A percentile compares a stretch with the other conserved stretches of the same genome.
Evolutionary conservation across 257 asterid species (phyloP).

Genomic region (Scutellaria galericulata): DNA sequence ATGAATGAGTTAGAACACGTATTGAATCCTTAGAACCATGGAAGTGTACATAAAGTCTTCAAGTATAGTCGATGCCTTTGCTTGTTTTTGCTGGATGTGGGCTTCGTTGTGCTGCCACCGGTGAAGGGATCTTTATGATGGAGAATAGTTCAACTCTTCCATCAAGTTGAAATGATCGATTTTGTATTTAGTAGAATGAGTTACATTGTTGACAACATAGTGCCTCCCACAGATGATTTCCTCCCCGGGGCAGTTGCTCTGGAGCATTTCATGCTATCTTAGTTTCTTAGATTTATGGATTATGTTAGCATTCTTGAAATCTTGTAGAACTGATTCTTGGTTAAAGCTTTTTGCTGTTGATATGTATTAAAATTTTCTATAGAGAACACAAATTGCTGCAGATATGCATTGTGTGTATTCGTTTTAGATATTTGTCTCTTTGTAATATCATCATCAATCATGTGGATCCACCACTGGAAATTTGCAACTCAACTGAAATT

Average conservation of each 20-base stretch:
- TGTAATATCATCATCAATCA: no score
- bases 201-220: slow-evolving; percentile 13
- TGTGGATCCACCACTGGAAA: no score
- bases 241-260: neutral
- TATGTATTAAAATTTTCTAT: neutral
- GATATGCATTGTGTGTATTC: no score
- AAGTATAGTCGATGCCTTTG: slow-evolving; percentile 16
- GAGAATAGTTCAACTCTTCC: neutral
- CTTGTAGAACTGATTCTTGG: neutral
- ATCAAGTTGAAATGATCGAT: neutral
- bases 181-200: slow-evolving; percentile 13
- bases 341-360: neutral
- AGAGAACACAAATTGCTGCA: no score
- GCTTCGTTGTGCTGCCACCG: slow-evolving; percentile 3
- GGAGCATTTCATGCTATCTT: slow-evolving; percentile 6
- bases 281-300: neutral
- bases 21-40: neutral
- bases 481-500: no score
- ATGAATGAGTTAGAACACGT: slow-evolving; percentile 4
- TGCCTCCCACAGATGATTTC: neutral
- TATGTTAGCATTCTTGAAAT: slow-evolving; percentile 10
- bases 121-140: no score
- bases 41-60: slow-evolving; percentile 36
- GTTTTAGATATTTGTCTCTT: no score
- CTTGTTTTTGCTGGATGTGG: slow-evolving; percentile 20